Evolutionary conservation across 2,329 filamentous ascomycete genomes (phyloP), one percentile per base, ranked within the genome.

Genomic region (Pseudocercospora musae): DNA sequence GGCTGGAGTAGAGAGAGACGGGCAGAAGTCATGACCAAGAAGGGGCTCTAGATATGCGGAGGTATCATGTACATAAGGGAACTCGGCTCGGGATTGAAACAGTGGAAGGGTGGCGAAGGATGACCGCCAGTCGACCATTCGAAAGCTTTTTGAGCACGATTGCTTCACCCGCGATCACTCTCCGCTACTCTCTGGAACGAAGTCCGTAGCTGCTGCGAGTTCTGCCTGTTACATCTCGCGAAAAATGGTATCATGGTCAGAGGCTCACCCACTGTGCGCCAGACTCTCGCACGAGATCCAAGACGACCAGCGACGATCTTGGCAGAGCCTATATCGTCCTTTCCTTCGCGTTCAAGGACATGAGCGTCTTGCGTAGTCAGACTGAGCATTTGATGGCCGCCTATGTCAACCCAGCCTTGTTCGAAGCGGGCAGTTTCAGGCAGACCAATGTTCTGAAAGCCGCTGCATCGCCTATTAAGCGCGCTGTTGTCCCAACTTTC

Each of bases 231-330:
- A 8, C 55, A 57, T 40, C 55, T 48, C 25, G 55, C 55, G 44
- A 57, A 57, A 31, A 57, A 57, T 10, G 55, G 55, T 57, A 57
- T 57, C 55, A 57, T 10, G 18, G 40, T 44, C 40, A 57, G 29
- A 7, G 55, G 55, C 40, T 46, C 40, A 21, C 15, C 27, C 31
- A 40, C 40, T 29, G 55, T 3, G n/a, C 27, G 21, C 55, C 55
- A 57, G 10, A 48, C 44, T 20, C 55, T 44, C 1, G 55, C 55
- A 21, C 55, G 55, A 57, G 37, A 44, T 21, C 23, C 55, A n/a
- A 40, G 55, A n/a, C 13, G 55, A 33, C 55, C 55, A n/a, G 55
- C 18, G 8, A 57, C 55, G 5, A 46, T 48, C n/a, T 57, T 57
- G 15, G 55, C 21, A 21, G 55, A 57, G 4, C 55, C 55, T 46